Evolutionary conservation across 1,284 basidiomycete genomes (phyloP).

Genomic region (Kwoniella shivajii): DNA sequence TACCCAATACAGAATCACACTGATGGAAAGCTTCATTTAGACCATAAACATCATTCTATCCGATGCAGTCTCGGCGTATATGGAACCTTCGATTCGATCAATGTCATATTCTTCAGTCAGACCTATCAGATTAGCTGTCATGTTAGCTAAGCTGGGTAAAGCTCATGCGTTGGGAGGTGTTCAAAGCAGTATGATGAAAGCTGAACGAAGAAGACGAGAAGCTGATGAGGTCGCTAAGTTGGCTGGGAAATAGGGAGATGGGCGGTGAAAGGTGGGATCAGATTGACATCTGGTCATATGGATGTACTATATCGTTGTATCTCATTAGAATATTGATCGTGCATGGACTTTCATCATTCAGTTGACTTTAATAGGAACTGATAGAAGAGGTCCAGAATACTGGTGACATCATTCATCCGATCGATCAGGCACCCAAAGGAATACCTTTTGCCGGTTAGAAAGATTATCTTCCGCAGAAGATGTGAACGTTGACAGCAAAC

Average conservation of each 20-base stretch:
- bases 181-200: slow-evolving; percentile 55
- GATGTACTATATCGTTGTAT: not conserved
- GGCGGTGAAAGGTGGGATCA: not conserved
- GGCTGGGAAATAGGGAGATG: slow-evolving; percentile 12
- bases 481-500: too few relatives aligned
- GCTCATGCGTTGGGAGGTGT: slow-evolving; percentile 60
- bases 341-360: not conserved
- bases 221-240: slow-evolving; percentile 61
- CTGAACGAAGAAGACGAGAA: slow-evolving; percentile 70
- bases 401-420: slow-evolving; percentile 2
- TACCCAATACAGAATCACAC: too few relatives aligned
- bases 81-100: slow-evolving; percentile 72
- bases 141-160: slow-evolving; percentile 77
- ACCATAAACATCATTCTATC: slow-evolving; percentile 74
- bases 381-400: not conserved
- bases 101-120: slow-evolving; percentile 72
- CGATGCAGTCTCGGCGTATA: slow-evolving; percentile 74
- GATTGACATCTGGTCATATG: too few relatives aligned
- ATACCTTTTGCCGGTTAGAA: not conserved
- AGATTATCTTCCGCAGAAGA: too few relatives aligned
- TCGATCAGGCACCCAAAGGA: slow-evolving; percentile 3
- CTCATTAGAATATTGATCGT: not conserved
- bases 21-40: slow-evolving; percentile 59
- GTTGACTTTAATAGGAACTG: too few relatives aligned
- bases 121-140: slow-evolving; percentile 70